A percentile compares a stretch with the other conserved stretches of the same genome.
Evolutionary conservation across 805 yeast genomes (phyloP).

Genomic region (Candida coquimbonensis): DNA sequence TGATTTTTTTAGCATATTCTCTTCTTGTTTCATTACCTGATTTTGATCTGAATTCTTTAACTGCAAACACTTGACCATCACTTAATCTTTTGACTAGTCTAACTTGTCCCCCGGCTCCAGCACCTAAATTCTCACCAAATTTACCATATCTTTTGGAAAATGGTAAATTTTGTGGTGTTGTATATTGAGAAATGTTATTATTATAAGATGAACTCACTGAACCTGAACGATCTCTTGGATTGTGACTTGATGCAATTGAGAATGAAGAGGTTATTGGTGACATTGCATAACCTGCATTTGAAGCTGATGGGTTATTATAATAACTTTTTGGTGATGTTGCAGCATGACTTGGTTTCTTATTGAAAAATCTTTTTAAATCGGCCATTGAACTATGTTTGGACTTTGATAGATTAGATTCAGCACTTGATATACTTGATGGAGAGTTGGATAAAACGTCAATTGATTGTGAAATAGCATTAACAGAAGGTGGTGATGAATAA

Average conservation of each 20-base stretch:
- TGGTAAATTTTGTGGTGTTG: slow-evolving; percentile 40
- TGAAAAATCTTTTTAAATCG: slow-evolving; percentile 67
- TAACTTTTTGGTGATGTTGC: slow-evolving; percentile 19
- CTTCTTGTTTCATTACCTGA: slow-evolving; percentile 67
- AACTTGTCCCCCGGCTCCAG: slow-evolving; percentile 94
- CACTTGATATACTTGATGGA: slow-evolving; percentile 21
- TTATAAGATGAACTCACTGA: slow-evolving; percentile 29
- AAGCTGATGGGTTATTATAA: too few species aligned
- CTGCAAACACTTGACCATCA: slow-evolving; percentile 77
- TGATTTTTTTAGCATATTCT: slow-evolving; percentile 86
- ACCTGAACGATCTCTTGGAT: slow-evolving; percentile 19
- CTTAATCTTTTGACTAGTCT: slow-evolving; percentile 59
- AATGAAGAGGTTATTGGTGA: slow-evolving; percentile 12
- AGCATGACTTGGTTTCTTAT: slow-evolving; percentile 26
- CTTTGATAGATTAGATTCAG: slow-evolving; percentile 25
- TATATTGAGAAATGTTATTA: slow-evolving; percentile 29
- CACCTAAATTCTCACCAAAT: slow-evolving; percentile 82
- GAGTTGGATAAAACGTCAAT: slow-evolving; percentile 16
- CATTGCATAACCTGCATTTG: slow-evolving; percentile 7
- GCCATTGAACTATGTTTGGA: slow-evolving; percentile 75
- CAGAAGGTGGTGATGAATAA: slow-evolving; percentile 11
- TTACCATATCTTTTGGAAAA: slow-evolving; percentile 72
- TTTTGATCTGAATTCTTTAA: slow-evolving; percentile 81
- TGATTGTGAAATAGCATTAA: neutral
- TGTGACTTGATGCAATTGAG: slow-evolving; percentile 9